Evolutionary conservation across 2,329 filamentous ascomycete species (phyloP).

Genomic region (Stagonosporopsis vannaccii): DNA sequence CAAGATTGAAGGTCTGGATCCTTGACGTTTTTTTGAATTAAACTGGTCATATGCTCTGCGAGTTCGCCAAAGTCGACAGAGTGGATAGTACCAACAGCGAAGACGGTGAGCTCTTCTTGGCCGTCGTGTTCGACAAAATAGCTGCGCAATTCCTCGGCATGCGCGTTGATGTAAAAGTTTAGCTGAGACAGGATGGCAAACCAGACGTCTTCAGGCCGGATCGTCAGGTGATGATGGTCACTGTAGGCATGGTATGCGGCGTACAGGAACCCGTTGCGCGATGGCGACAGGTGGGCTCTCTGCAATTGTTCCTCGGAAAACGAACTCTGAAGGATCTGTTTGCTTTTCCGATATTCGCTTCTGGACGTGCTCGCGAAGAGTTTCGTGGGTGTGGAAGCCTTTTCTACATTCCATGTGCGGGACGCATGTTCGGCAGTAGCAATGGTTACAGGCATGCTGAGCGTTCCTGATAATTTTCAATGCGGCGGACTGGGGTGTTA

Average conservation of each 20-base stretch:
- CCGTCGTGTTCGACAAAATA: constrained; percentile 46
- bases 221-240: constrained; percentile 28
- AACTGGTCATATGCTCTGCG: constrained; percentile 11
- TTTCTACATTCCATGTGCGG: background rate
- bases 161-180: constrained; percentile 35
- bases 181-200: constrained; percentile 35
- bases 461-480: no score
- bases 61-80: constrained; percentile 9
- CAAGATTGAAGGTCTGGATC: constrained; percentile 18
- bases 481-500: no score
- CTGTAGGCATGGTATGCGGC: constrained; percentile 26
- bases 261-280: constrained; percentile 27
- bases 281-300: constrained; percentile 4
- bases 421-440: constrained; percentile 12
- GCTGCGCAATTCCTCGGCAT: constrained; percentile 31
- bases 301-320: constrained; percentile 6
- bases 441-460: constrained; percentile 22
- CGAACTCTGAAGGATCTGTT: constrained; percentile 20
- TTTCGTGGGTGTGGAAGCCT: background rate
- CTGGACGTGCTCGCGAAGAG: background rate
- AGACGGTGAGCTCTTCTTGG: constrained; percentile 22
- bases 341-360: background rate
- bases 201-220: constrained; percentile 41
- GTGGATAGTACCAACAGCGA: constrained; percentile 8
- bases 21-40: constrained; percentile 22